Evolutionary conservation across 495 filamentous ascomycete species (phyloP).

Genomic region (Chlorociboria aeruginascens): DNA sequence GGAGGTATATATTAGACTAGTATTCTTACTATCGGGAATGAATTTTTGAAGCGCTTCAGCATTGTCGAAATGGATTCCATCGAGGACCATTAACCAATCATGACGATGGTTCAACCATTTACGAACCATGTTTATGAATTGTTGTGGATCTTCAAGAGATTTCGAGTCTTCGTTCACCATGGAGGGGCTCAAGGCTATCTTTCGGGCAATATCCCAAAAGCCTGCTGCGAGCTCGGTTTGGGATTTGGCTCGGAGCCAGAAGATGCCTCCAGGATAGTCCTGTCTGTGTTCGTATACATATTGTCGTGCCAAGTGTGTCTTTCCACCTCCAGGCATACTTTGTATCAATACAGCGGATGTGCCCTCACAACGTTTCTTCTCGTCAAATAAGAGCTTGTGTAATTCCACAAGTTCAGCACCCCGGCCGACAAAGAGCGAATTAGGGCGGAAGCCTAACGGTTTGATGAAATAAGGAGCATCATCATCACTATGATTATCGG

Average conservation of each 20-base stretch:
- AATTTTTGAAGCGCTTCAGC: slow-evolving; percentile 50
- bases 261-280: slow-evolving; percentile 62
- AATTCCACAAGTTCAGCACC: slow-evolving; percentile 55
- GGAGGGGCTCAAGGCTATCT: slow-evolving; percentile 35
- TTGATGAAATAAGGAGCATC: slow-evolving; percentile 42
- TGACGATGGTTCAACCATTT: slow-evolving; percentile 59
- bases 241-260: slow-evolving; percentile 67
- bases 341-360: slow-evolving; percentile 59
- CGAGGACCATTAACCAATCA: slow-evolving; percentile 66
- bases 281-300: slow-evolving; percentile 60
- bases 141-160: slow-evolving; percentile 32
- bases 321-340: slow-evolving; percentile 66
- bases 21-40: slow-evolving; percentile 56
- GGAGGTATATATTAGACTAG: slow-evolving; percentile 68
- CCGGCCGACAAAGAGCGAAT: slow-evolving; percentile 65
- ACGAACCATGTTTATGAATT: slow-evolving; percentile 49
- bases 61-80: slow-evolving; percentile 57
- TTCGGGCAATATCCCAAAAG: slow-evolving; percentile 66
- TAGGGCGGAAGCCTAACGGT: slow-evolving; percentile 66
- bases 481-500: slow-evolving; percentile 17
- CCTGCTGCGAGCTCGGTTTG: slow-evolving; percentile 49
- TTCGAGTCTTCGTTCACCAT: slow-evolving; percentile 25
- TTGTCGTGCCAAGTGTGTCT: slow-evolving; percentile 71
- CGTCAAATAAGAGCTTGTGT: slow-evolving; percentile 54
- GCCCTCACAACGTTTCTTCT: slow-evolving; percentile 46